Conservation (phyloP, 208 protist species). For the Leishmania major region DNA sequence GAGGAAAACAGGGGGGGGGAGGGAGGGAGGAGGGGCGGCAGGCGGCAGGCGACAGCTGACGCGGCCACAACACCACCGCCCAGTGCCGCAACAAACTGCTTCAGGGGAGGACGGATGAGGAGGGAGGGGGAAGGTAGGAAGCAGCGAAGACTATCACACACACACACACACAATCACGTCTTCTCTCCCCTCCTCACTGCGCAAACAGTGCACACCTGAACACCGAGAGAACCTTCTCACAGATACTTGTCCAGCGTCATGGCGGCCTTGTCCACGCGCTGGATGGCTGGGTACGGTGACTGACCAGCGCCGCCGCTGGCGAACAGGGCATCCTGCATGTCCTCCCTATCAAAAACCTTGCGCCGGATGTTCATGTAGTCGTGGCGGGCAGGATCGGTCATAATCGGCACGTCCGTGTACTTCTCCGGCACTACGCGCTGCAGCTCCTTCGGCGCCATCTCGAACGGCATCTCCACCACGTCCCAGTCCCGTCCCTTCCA, state of each 20-base stretch:
- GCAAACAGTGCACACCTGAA: background rate
- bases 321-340: constrained; percentile 72
- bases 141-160: background rate
- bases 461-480: constrained; percentile 87
- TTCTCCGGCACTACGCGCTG: constrained; percentile 88
- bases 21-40: background rate
- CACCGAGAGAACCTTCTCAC: constrained; percentile 25
- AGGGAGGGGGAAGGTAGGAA: background rate
- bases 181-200: background rate
- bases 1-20: background rate
- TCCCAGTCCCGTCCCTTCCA: constrained; percentile 91
- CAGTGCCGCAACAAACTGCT: background rate
- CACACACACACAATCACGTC: background rate
- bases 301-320: constrained; percentile 18
- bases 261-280: constrained; percentile 50
- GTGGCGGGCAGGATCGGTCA: constrained; percentile 50
- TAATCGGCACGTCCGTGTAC: constrained; percentile 88
- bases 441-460: constrained; percentile 71
- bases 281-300: constrained; percentile 63
- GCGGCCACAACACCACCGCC: background rate
- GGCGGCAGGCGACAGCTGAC: background rate
- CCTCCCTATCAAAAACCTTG: constrained; percentile 85
- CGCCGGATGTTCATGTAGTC: constrained; percentile 84
- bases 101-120: background rate
- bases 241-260: constrained; percentile 86